Conservation (phyloP, 371 early-diverging fungal genomes). For the Smittium culicis region DNA sequence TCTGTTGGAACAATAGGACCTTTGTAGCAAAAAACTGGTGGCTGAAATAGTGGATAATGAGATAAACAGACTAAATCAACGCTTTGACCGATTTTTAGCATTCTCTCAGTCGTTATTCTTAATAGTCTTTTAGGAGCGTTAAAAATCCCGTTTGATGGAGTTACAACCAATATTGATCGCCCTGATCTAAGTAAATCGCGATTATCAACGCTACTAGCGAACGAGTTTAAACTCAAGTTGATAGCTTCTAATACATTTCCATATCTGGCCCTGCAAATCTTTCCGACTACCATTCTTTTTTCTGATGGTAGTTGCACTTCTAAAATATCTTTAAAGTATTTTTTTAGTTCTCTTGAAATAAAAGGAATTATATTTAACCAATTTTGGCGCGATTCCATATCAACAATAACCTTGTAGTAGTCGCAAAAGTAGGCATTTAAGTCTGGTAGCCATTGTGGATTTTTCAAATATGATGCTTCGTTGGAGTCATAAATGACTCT, state of each 20-base stretch:
- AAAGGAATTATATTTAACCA: slow-evolving; percentile 69
- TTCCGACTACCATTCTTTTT: slow-evolving; percentile 30
- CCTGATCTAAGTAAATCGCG: slow-evolving; percentile 86
- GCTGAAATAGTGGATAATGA: slow-evolving; percentile 70
- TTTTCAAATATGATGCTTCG: slow-evolving; percentile 19
- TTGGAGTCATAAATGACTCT: slow-evolving; percentile 55
- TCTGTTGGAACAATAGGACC: slow-evolving; percentile 35
- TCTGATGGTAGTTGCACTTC: slow-evolving; percentile 24
- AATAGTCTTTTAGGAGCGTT: slow-evolving; percentile 67
- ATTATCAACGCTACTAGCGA: slow-evolving; percentile 84
- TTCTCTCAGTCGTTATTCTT: slow-evolving; percentile 82
- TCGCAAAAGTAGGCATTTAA: slow-evolving; percentile 63
- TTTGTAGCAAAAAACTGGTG: slow-evolving; percentile 73
- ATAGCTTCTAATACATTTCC: slow-evolving; percentile 91
- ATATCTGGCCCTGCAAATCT: slow-evolving; percentile 59
- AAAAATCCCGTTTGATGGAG: slow-evolving; percentile 78
- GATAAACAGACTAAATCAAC: slow-evolving; percentile 85
- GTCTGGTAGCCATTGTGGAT: slow-evolving; percentile 15
- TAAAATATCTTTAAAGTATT: slow-evolving; percentile 64
- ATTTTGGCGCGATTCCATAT: slow-evolving; percentile 80
- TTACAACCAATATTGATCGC: slow-evolving; percentile 78
- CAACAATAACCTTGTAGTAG: slow-evolving; percentile 85
- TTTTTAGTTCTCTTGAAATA: slow-evolving; percentile 58
- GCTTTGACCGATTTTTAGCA: slow-evolving; percentile 85
- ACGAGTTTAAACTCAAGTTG: slow-evolving; percentile 85